Base-by-base conservation (phyloP, 331 rosid species). In the Malus hybrid region DNA sequence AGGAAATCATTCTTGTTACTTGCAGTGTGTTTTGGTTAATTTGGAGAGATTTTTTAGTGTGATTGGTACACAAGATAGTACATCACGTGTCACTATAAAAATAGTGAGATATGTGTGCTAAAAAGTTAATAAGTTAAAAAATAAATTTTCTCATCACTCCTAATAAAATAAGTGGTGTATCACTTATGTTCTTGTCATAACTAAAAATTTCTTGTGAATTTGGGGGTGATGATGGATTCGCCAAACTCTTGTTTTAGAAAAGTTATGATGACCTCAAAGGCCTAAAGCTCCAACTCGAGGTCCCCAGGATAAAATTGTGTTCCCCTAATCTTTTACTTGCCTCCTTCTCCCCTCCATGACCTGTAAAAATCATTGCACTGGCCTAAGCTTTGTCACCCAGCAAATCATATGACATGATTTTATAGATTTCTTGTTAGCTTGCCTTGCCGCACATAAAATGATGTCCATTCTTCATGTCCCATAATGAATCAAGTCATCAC, bases 171-270 rank as follows among this genome's bases (percentile, higher is more conserved):
- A 24, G 24, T 24, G 24, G 24, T 24, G 24, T 24, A 24, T 24
- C 24, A 24, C 24, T 24, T 24, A 24, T 24, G 24, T 24, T 24
- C 24, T 24, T 24, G 24, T 24, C 24, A 24, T 24, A 24, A 24
- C 24, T 24, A 24, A 24, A 24, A 24, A 24, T 24, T 24, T 24
- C 24, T 24, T 24, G 24, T 24, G 24, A 24, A 24, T 24, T 70
- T 33, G 81, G 86, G 71, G 79, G 75, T 77, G 80, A 85, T 83
- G 85, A 68, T 72, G 75, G 72, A 71, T 77, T 78, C 75, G 64
- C 78, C 62, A 81, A 20, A 75, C 75, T 71, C 84, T 76, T 77
- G 78, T 72, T 68, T 73, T 67, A 42, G 79, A 72, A 74, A 62
- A 68, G 77, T 68, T 74, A 83, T 68, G 67, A 83, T 73, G 72